Conservation (phyloP, 768 basidiomycete species). For the Suillus lakei region DNA sequence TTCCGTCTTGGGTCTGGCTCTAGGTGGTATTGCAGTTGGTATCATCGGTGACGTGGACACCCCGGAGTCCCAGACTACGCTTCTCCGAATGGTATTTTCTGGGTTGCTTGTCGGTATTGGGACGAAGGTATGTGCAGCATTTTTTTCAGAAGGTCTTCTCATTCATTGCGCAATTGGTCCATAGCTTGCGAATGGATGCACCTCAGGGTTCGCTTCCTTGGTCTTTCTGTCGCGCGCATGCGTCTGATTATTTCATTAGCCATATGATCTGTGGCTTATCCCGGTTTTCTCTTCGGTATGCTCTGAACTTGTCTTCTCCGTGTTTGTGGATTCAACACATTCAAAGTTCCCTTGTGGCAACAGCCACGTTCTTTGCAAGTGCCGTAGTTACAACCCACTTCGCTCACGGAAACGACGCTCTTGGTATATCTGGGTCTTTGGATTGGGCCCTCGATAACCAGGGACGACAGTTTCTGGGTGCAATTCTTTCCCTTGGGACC, state of each 20-base stretch:
- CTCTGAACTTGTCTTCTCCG: conserved; percentile 5
- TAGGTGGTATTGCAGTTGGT: conserved; percentile 52
- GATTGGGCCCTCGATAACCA: conserved; percentile 48
- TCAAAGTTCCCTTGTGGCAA: conserved; percentile 57
- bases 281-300: conserved; percentile 57
- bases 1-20: conserved; percentile 50
- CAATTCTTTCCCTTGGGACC: conserved; percentile 14
- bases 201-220: conserved; percentile 53
- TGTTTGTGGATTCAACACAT: conserved; percentile 10
- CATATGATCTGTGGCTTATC: conserved; percentile 70
- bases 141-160: background rate
- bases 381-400: conserved; percentile 50
- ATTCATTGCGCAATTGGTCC: background rate
- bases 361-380: conserved; percentile 54
- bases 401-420: conserved; percentile 35
- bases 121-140: conserved; percentile 48
- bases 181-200: conserved; percentile 66
- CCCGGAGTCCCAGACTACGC: conserved; percentile 28
- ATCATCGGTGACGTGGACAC: conserved; percentile 37
- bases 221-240: background rate
- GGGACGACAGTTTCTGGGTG: conserved; percentile 34
- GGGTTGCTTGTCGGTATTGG: conserved; percentile 64
- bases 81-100: conserved; percentile 43
- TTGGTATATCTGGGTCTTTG: conserved; percentile 33
- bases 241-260: conserved; percentile 33